Percentiles rank a stretch among this genome's conserved stretches.
phyloP scores from a whole-genome alignment of 108 stramenopile genomes.

The Cylindrotheca closterium region DNA sequence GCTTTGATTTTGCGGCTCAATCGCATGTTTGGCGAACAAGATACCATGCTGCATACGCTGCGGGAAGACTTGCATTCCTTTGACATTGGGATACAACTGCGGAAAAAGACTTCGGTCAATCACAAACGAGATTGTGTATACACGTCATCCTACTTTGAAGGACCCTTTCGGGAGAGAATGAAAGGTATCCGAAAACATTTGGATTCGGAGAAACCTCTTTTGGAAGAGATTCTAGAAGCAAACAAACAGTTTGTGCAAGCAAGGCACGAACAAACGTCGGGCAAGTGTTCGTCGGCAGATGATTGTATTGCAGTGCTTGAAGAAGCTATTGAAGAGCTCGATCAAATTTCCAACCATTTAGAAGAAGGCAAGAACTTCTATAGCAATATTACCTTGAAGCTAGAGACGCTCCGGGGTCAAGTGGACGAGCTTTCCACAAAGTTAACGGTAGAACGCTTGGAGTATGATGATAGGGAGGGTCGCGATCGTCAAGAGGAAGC shows the following conservation, averaged over 20 bases:
- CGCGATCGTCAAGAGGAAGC: constrained; percentile 37
- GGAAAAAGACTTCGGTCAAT: constrained; percentile 1
- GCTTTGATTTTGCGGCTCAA: constrained; percentile 35
- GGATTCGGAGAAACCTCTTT: constrained; percentile 28
- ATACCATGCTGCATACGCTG: constrained; percentile 22
- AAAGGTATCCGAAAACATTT: constrained; percentile 29
- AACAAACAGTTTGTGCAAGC: constrained; percentile 43
- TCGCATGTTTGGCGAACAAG: constrained; percentile 31
- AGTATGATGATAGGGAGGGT: constrained; percentile 38
- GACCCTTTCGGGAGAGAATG: constrained; percentile 24
- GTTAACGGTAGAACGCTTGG: constrained; percentile 53
- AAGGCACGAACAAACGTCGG: constrained; percentile 8
- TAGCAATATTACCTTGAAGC: constrained; percentile 43
- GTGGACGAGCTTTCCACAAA: constrained; percentile 42
- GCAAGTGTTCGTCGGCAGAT: constrained; percentile 19
- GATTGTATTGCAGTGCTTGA: constrained; percentile 49
- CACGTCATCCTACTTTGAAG: too few relatives aligned
- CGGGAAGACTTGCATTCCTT: constrained; percentile 20
- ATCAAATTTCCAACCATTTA: constrained; percentile 47
- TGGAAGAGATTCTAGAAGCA: constrained; percentile 39
- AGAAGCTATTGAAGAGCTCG: constrained; percentile 58
- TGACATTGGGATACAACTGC: constrained; percentile 20
- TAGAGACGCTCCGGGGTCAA: constrained; percentile 38
- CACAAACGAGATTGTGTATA: neutral
- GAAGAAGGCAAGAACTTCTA: constrained; percentile 57